Percentiles rank a stretch among this genome's conserved stretches.
Evolutionary conservation across 768 basidiomycete species (phyloP).

Genomic region (Phanerodontia chrysosporium): DNA sequence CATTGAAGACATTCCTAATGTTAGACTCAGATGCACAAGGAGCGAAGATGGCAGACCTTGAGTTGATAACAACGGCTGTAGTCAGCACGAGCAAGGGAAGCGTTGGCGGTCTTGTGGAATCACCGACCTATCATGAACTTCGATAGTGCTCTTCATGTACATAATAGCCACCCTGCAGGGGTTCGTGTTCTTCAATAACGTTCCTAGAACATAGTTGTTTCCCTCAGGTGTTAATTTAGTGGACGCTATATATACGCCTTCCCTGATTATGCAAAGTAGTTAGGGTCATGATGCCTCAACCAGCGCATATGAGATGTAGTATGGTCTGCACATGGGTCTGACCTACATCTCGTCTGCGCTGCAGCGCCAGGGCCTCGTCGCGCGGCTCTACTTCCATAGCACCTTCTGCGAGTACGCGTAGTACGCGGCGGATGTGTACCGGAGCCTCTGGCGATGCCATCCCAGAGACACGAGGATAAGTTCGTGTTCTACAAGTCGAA

Average conservation of each 20-base stretch:
- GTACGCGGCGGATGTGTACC: conserved; percentile 8
- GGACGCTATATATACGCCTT: too few relatives aligned
- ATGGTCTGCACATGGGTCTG: conserved; percentile 8
- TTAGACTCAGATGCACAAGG: conserved; percentile 12
- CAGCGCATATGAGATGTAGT: too few relatives aligned
- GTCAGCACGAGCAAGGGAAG: conserved; percentile 15
- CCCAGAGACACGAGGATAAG: background rate
- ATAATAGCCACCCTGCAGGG: background rate
- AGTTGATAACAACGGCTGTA: conserved; percentile 14
- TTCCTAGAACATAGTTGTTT: too few relatives aligned
- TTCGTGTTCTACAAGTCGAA: conserved; percentile 9
- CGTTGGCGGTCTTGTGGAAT: background rate
- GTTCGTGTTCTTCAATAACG: too few relatives aligned
- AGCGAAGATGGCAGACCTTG: conserved; percentile 18
- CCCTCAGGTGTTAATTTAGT: too few relatives aligned
- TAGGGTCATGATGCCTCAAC: background rate
- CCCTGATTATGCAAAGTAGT: too few relatives aligned
- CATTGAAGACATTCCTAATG: background rate
- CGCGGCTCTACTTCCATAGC: conserved; percentile 3
- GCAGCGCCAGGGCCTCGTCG: background rate
- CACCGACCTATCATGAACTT: conserved; percentile 6
- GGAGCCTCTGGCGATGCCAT: background rate
- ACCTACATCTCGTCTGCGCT: conserved; percentile 1
- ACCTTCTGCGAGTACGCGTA: conserved; percentile 1
- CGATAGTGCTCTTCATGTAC: background rate